These are phyloP conservation scores for Neopestalotiopsis clavispora DNA, from an alignment of 2,329 filamentous ascomycete genomes.

Conservation along the genomic window DNA sequence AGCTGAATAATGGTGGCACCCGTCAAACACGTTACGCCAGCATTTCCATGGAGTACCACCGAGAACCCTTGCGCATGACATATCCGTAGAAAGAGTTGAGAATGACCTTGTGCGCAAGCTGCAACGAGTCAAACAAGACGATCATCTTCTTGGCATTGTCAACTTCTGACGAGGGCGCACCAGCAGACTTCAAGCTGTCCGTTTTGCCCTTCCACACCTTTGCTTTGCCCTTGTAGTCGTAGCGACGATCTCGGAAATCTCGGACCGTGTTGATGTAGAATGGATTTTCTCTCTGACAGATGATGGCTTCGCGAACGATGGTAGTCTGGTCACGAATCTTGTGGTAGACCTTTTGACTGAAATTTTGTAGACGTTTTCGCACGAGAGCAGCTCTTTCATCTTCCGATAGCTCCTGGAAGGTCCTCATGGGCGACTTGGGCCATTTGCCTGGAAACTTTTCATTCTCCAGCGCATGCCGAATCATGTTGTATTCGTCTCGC, in stretches of 20 bases:
- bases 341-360: slow-evolving; percentile 99
- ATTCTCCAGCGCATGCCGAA: slow-evolving; percentile 86
- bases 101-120: slow-evolving; percentile 98
- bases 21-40: slow-evolving; percentile 95
- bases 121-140: slow-evolving; percentile 90
- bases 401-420: slow-evolving; percentile 78
- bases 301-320: slow-evolving; percentile 93
- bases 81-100: slow-evolving; percentile 99
- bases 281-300: slow-evolving; percentile 96
- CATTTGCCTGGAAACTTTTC: slow-evolving; percentile 86
- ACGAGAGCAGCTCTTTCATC: slow-evolving; percentile 84
- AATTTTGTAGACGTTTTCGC: slow-evolving; percentile 87
- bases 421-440: slow-evolving; percentile 70
- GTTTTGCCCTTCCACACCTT: slow-evolving; percentile 99
- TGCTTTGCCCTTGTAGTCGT: slow-evolving; percentile 97
- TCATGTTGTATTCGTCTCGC: slow-evolving; percentile 99
- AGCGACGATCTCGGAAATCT: slow-evolving; percentile 94
- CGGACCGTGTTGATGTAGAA: slow-evolving; percentile 98
- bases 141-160: slow-evolving; percentile 99
- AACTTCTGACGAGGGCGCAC: slow-evolving; percentile 76
- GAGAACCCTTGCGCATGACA: slow-evolving; percentile 97
- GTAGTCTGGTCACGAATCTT: slow-evolving; percentile 97
- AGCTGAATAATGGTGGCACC: slow-evolving; percentile 97
- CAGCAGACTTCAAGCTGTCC: slow-evolving; percentile 80
- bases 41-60: slow-evolving; percentile 99